Conservation (phyloP, 345 rosid genomes). For the Pugionium cornutum region DNA sequence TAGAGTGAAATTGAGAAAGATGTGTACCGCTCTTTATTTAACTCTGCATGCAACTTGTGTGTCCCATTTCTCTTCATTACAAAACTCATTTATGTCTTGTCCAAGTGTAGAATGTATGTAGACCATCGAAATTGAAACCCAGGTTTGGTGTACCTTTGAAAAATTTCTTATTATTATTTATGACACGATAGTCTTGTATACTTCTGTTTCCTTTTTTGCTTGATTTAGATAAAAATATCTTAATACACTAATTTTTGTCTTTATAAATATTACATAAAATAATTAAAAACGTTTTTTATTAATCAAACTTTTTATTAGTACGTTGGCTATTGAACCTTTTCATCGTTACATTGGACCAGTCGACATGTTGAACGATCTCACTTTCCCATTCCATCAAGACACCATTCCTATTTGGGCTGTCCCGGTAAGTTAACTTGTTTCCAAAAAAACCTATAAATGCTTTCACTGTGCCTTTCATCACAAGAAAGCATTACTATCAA, state of each 20-base stretch:
- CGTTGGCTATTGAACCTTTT: slow-evolving; percentile 51
- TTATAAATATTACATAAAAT: too few species aligned
- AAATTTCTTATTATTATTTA: not conserved
- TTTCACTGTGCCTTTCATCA: not conserved
- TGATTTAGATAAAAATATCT: too few species aligned
- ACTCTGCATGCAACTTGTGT: too few species aligned
- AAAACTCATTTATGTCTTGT: too few species aligned
- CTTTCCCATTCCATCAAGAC: slow-evolving; percentile 53
- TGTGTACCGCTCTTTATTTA: too few species aligned
- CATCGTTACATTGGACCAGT: slow-evolving; percentile 63
- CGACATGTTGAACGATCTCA: slow-evolving; percentile 62
- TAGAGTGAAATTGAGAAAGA: not conserved
- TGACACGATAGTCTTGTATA: slow-evolving; percentile 18
- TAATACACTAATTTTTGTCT: too few species aligned
- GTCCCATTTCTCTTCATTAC: too few species aligned
- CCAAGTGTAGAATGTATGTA: not conserved
- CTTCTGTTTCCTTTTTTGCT: too few species aligned
- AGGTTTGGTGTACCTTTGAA: slow-evolving; percentile 33
- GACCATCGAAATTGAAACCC: slow-evolving; percentile 25
- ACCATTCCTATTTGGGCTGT: slow-evolving; percentile 71
- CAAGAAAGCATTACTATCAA: not conserved
- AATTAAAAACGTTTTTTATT: too few species aligned
- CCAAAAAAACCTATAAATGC: not conserved
- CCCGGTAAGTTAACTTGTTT: slow-evolving; percentile 43
- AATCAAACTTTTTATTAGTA: not conserved